Evolutionary conservation across 2,329 filamentous ascomycete species (phyloP).

Genomic region (Dichotomopilus funicola): DNA sequence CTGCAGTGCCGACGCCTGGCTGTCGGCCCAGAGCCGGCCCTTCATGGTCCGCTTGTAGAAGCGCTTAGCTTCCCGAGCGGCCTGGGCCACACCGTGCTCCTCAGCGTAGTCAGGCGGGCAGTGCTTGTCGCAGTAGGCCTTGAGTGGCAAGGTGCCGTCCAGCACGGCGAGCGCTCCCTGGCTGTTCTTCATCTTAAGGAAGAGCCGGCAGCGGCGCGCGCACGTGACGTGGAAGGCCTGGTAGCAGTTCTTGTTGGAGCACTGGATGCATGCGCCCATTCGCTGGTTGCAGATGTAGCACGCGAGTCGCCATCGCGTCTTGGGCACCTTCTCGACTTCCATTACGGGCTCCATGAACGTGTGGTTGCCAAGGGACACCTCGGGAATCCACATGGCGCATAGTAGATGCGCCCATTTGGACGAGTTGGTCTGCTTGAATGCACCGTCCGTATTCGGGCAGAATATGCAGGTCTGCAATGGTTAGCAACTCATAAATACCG

Average conservation of each 20-base stretch:
- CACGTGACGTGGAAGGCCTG: slow-evolving; percentile 97
- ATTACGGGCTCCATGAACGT: slow-evolving; percentile 98
- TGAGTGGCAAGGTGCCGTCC: slow-evolving; percentile 73
- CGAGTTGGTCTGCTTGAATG: slow-evolving; percentile 95
- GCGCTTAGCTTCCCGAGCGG: slow-evolving; percentile 74
- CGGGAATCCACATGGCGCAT: slow-evolving; percentile 97
- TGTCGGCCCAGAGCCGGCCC: slow-evolving; percentile 86
- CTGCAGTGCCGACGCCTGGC: slow-evolving; percentile 72
- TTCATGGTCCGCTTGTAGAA: slow-evolving; percentile 89
- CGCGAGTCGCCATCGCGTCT: slow-evolving; percentile 82
- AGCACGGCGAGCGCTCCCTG: slow-evolving; percentile 72
- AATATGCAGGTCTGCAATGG: slow-evolving; percentile 77
- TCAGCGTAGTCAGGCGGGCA: slow-evolving; percentile 82
- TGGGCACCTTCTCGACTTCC: slow-evolving; percentile 95
- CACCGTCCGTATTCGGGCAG: slow-evolving; percentile 93
- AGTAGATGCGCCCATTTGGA: slow-evolving; percentile 96
- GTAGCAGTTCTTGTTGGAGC: slow-evolving; percentile 95
- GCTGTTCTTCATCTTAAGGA: slow-evolving; percentile 92
- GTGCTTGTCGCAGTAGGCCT: slow-evolving; percentile 94
- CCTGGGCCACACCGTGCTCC: slow-evolving; percentile 75
- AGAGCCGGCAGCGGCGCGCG: slow-evolving; percentile 78
- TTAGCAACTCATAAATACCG: background rate
- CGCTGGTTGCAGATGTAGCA: slow-evolving; percentile 97
- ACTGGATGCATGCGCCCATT: slow-evolving; percentile 98
- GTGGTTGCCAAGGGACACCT: slow-evolving; percentile 89